Conservation (phyloP, 2,329 filamentous ascomycete genomes). For the Xylariomycetidae sp. region DNA sequence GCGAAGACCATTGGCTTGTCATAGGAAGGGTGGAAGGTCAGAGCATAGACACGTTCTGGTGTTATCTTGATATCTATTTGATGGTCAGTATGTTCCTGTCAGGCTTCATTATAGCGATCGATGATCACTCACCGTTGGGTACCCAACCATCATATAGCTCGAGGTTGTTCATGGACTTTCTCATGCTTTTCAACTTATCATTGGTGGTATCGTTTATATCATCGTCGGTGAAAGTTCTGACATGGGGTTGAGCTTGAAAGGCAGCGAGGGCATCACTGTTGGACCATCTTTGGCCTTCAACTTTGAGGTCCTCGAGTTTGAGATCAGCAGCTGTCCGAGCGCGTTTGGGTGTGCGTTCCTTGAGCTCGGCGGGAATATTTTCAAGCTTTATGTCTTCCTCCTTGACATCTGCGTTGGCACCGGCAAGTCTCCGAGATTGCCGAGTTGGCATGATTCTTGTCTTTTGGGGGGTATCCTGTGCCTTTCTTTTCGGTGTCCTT, state of each 20-base stretch:
- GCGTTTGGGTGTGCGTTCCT: slow-evolving; percentile 53
- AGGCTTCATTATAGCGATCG: no score
- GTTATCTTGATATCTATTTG: slow-evolving; percentile 87
- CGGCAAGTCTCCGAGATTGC: slow-evolving; percentile 54
- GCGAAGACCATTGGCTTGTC: slow-evolving; percentile 89
- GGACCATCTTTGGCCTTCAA: slow-evolving; percentile 75
- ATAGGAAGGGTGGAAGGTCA: slow-evolving; percentile 81
- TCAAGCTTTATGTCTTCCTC: slow-evolving; percentile 46
- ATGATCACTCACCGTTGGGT: slow-evolving; percentile 67
- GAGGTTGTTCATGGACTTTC: slow-evolving; percentile 72
- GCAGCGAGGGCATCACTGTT: slow-evolving; percentile 61
- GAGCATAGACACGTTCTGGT: slow-evolving; percentile 78
- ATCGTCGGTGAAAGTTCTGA: slow-evolving; percentile 80
- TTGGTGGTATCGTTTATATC: slow-evolving; percentile 77
- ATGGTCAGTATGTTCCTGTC: no score
- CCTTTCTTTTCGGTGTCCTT: slow-evolving; percentile 31
- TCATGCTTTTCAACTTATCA: slow-evolving; percentile 65
- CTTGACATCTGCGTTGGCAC: slow-evolving; percentile 50
- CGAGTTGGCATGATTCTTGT: slow-evolving; percentile 48
- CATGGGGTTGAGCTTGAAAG: slow-evolving; percentile 70
- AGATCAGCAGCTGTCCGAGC: slow-evolving; percentile 52
- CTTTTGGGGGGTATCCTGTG: slow-evolving; percentile 41
- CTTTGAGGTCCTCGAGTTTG: slow-evolving; percentile 69
- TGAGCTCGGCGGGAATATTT: slow-evolving; percentile 30
- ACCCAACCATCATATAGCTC: slow-evolving; percentile 79